Evolutionary conservation across 2,329 filamentous ascomycete genomes (phyloP), one percentile per base, ranked within the genome.

Genomic region (Trichoderma afroharzianum): DNA sequence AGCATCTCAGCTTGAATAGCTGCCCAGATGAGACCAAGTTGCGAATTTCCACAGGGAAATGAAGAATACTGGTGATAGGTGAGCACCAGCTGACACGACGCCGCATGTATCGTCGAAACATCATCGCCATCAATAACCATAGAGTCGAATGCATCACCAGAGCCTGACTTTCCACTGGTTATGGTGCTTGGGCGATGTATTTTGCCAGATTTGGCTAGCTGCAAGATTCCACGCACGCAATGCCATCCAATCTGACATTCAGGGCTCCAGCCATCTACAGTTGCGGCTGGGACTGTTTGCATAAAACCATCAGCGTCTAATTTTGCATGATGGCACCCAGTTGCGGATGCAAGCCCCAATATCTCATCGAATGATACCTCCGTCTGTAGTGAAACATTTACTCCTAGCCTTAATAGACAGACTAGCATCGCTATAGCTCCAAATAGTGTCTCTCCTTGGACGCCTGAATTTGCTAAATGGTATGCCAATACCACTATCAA

Each of bases 321-420:
- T 0, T 14, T 6, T 50, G 9, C n/a, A 21, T 24, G 47, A 50
- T 50, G n/a, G 14, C 47, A 50, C n/a, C 1, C 9, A 47, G 3
- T 21, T 9, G 3, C 8, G 1, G n/a, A 47, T 47, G 18, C 1
- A 7, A 47, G 4, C 8, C 43, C 43, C 3, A 21, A 11, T 1
- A 50, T 50, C 1, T 24, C n/a, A 21, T 12, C n/a, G n/a, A 50
- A 21, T 3, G n/a, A 14, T 3, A 6, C 21, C 11, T 50, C n/a
- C 5, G 4, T 1, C 1, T 50, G 0, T 0, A 21, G 3, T 3
- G n/a, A 12, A 50, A 7, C 9, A 14, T 21, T 3, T 0, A n/a
- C 47, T 6, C 5, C n/a, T 0, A 50, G 47, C 3, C 47, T 3
- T 24, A 50, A 3, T 21, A 50, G 1, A 14, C 9, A 50, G n/a